Evolutionary conservation across 2,329 filamentous ascomycete genomes (phyloP), one percentile per base, ranked within the genome.

Genomic region (Fusarium acutatum): DNA sequence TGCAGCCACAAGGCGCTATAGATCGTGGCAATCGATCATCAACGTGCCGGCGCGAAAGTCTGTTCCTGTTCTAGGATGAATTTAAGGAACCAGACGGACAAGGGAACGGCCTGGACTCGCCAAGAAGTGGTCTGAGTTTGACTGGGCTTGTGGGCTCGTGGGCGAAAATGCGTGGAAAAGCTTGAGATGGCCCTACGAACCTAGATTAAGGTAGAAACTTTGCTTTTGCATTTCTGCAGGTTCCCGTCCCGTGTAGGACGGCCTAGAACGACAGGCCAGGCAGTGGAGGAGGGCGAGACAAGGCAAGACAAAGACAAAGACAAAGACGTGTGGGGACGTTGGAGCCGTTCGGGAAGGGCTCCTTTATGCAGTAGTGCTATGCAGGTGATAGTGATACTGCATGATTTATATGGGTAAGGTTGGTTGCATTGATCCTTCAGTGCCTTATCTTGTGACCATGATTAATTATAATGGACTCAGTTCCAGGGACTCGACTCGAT

Each of bases 41-140:
- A 71, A 74, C 67, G 71, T 71, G 52, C 54, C 58, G 38, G 44
- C 30, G 28, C 34, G 24, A 53, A 72, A 72, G 49, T 69, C 57
- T 69, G 71, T 69, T 72, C 67, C 57, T 65, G 57, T 58, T 64
- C 56, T 60, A 59, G 52, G 50, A 47, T 44, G 54, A 47, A 41
- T 22, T 50, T 28, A 60, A 43, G 69, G 53, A 43, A 54, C 65
- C 35, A 56, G 46, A 59, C 56, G 54, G 37, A 26, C 13, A 49
- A 60, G 49, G 53, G 58, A 72, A 64, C 37, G 71, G 71, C 71
- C 71, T 69, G 32, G 71, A 72, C 63, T 68, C 41, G 67, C 44
- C 49, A 72, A 65, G 62, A 60, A 32, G 34, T 22, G 37, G 28
- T 56, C 35, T 60, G 37, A 64, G 58, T 74, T 71, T 71, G 46